Conservation (phyloP, 1,284 basidiomycete genomes). For the Malassezia sp. region DNA sequence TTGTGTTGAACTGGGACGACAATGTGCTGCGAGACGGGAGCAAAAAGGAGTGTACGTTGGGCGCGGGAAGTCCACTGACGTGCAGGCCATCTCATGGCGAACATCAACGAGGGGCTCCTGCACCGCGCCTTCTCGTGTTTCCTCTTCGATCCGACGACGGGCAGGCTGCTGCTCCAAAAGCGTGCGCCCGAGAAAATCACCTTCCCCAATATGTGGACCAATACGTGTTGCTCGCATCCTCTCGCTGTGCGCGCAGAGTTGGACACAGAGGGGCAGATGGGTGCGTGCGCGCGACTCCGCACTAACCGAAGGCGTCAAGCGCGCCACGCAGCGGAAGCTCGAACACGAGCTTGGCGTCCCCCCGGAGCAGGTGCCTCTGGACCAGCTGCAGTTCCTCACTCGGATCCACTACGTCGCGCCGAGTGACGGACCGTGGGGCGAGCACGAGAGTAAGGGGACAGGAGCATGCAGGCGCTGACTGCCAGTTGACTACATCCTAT, state of each 20-base stretch:
- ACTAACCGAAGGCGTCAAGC: constrained; percentile 64
- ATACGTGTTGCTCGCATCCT: constrained; percentile 97
- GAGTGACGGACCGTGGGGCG: constrained; percentile 84
- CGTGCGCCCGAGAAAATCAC: constrained; percentile 96
- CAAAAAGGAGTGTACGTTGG: constrained; percentile 82
- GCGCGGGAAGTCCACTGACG: not conserved
- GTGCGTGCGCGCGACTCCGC: too few species aligned
- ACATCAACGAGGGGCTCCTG: constrained; percentile 84
- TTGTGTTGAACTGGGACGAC: constrained; percentile 82
- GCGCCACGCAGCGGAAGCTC: constrained; percentile 85
- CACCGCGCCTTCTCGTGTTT: constrained; percentile 98
- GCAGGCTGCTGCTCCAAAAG: constrained; percentile 87
- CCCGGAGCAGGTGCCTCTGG: constrained; percentile 57
- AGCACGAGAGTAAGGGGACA: constrained; percentile 80
- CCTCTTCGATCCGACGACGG: constrained; percentile 85
- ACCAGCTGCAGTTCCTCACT: constrained; percentile 87
- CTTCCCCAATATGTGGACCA: constrained; percentile 99
- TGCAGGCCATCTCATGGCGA: constrained; percentile 90
- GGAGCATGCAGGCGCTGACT: not conserved
- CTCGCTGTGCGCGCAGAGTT: constrained; percentile 67
- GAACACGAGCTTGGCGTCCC: constrained; percentile 96
- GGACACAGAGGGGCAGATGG: constrained; percentile 49
- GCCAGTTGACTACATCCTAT: constrained; percentile 93
- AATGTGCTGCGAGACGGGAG: constrained; percentile 53
- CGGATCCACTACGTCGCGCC: constrained; percentile 96